phyloP scores from a whole-genome alignment of 805 yeast genomes.

The Yamadazyma nakazawae region DNA sequence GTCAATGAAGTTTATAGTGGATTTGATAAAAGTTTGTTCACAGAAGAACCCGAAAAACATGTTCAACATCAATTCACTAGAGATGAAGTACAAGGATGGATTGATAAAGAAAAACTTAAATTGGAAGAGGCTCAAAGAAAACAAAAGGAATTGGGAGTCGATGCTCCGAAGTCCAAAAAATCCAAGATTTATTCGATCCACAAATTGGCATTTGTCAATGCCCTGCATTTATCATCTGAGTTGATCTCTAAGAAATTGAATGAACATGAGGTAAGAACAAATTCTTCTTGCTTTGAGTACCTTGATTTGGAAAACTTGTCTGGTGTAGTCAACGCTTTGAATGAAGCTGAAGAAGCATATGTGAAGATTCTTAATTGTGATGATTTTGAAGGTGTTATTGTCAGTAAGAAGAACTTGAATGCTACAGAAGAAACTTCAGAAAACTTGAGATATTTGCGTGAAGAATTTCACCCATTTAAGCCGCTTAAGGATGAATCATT shows the following conservation, averaged over 20 bases:
- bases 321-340: slow-evolving; percentile 39
- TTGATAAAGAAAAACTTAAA: slow-evolving; percentile 28
- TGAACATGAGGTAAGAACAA: slow-evolving; percentile 46
- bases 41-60: slow-evolving; percentile 12
- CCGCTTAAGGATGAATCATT: slow-evolving; percentile 40
- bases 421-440: slow-evolving; percentile 20
- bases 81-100: slow-evolving; percentile 39
- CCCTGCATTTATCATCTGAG: slow-evolving; percentile 76
- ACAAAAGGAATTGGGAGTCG: neutral
- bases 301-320: slow-evolving; percentile 26
- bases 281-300: slow-evolving; percentile 30
- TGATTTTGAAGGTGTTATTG: slow-evolving; percentile 55
- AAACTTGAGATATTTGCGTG: slow-evolving; percentile 50
- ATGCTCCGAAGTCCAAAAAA: slow-evolving; percentile 19
- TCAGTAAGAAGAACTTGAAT: slow-evolving; percentile 54
- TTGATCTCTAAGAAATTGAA: slow-evolving; percentile 59
- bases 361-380: slow-evolving; percentile 29
- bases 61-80: slow-evolving; percentile 20
- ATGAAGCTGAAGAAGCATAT: slow-evolving; percentile 46
- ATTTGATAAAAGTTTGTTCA: slow-evolving; percentile 53
- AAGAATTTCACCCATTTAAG: slow-evolving; percentile 67
- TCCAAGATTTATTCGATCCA: slow-evolving; percentile 60
- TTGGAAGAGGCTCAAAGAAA: slow-evolving; percentile 13
- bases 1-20: slow-evolving; percentile 69
- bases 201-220: slow-evolving; percentile 63